phyloP scores from a whole-genome alignment of 1,139 yeast genomes.

The Kazachstania sp. region DNA sequence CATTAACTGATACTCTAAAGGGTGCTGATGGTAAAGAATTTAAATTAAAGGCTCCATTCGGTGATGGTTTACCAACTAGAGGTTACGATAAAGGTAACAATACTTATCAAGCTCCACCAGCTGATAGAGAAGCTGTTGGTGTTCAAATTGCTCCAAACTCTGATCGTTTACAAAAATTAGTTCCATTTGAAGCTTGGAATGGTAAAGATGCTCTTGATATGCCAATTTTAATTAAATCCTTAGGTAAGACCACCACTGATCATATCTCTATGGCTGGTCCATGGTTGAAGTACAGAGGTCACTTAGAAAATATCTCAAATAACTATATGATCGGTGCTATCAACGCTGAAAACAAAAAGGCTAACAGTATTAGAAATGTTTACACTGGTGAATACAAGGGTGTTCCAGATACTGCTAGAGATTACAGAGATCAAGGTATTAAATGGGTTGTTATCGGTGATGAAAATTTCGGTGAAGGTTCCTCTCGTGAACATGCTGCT shows the following conservation, averaged over 20 bases:
- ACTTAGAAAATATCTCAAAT: slow-evolving; percentile 96
- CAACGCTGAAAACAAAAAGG: slow-evolving; percentile 93
- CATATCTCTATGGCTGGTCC: slow-evolving; percentile 99
- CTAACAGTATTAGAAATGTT: slow-evolving; percentile 82
- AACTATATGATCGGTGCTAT: slow-evolving; percentile 99
- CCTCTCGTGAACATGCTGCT: slow-evolving; percentile 99
- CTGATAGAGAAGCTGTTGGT: slow-evolving; percentile 64
- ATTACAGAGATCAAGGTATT: slow-evolving; percentile 87
- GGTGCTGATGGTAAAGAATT: slow-evolving; percentile 94
- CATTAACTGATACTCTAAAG: slow-evolving; percentile 87
- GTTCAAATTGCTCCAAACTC: slow-evolving; percentile 82
- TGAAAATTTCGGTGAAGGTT: slow-evolving; percentile 99
- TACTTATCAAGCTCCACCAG: slow-evolving; percentile 98
- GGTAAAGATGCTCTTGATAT: slow-evolving; percentile 85
- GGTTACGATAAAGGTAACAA: slow-evolving; percentile 86
- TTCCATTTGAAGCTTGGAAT: slow-evolving; percentile 91
- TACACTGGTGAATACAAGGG: slow-evolving; percentile 89
- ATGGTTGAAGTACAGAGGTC: slow-evolving; percentile 99
- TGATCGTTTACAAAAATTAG: slow-evolving; percentile 79
- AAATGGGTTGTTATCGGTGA: slow-evolving; percentile 98
- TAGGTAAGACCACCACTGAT: slow-evolving; percentile 98
- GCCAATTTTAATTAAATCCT: slow-evolving; percentile 93
- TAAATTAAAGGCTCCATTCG: slow-evolving; percentile 81
- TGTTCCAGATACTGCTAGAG: slow-evolving; percentile 94
- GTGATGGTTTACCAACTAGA: slow-evolving; percentile 82